Evolutionary conservation across 345 rosid species (phyloP), one percentile per base, ranked within the genome.

Genomic region (Dipteronia sinensis): DNA sequence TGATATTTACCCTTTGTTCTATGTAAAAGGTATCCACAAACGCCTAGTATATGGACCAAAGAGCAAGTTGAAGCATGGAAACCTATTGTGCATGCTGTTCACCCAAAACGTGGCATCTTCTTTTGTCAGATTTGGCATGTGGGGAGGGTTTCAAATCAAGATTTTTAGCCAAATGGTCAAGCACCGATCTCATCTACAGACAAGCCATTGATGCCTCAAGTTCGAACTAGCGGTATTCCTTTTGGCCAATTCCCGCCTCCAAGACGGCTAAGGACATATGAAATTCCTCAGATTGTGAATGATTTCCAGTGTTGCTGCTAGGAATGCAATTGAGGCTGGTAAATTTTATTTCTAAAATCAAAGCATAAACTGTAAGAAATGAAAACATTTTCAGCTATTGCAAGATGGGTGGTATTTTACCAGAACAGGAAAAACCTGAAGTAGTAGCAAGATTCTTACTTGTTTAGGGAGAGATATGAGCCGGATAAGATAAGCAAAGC

Each of bases 291-390:
- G 70, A 79, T 89, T 76, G 88, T 93, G 80, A 82, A 90, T 67
- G 91, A 93, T 69, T 93, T 87, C 67, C 88, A 91, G 69, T 78
- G n/a, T 88, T 78, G 95, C 97, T 65, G 94, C 97, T 38, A 84
- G 90, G 82, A 93, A 93, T 71, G 97, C 95, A 4, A 86, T 87
- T 27, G 95, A 89, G 80, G 98, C 94, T 38, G 94, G 96, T 91
- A 88, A 71, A 73, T 20, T 69, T 61, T 65, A 22, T 23, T 12
- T 76, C 44, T 42, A 42, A 42, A 42, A 42, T 7, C 10, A 42
- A 42, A 42, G 10, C 1, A 42, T 42, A 42, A 42, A 42, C 4
- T 9, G 11, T 42, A 42, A 42, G 46, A 42, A 9, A 42, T 42
- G 11, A 8, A 42, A 42, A 42, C 10, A 58, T n/a, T 58, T 42